A percentile compares a stretch with the other conserved stretches of the same genome.
phyloP scores from a whole-genome alignment of 257 asterid genomes.

The Cruciata laevipes region DNA sequence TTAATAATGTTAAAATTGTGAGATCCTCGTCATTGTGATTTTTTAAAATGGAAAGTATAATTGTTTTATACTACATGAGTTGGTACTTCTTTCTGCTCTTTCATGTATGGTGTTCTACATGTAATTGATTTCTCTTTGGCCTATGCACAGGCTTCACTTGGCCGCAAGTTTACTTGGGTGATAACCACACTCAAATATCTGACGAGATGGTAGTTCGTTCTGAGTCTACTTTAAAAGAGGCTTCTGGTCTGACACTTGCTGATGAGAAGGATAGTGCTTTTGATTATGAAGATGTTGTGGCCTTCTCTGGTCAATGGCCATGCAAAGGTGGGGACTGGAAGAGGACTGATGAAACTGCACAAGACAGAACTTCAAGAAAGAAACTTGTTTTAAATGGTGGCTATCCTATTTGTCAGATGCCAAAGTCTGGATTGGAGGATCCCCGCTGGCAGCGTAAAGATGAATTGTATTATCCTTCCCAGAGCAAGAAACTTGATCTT shows the following conservation, averaged over 20 bases:
- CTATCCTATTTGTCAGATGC: slow-evolving; percentile 85
- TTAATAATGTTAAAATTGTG: neutral
- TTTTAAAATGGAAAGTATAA: neutral
- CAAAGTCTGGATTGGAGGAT: slow-evolving; percentile 76
- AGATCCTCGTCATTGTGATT: neutral
- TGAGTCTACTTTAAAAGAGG: slow-evolving; percentile 31
- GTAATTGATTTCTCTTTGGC: slow-evolving; percentile 12
- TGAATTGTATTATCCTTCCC: slow-evolving; percentile 66
- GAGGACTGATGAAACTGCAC: slow-evolving; percentile 72
- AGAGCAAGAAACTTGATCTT: slow-evolving; percentile 72
- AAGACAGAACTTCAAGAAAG: slow-evolving; percentile 64
- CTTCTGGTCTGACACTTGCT: slow-evolving; percentile 20
- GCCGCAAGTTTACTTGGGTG: slow-evolving; percentile 36
- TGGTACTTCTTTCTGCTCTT: neutral
- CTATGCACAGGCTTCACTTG: slow-evolving; percentile 39
- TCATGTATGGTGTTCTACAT: neutral
- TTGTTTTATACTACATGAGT: neutral
- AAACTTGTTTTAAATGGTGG: slow-evolving; percentile 83
- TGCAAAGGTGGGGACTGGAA: slow-evolving; percentile 97
- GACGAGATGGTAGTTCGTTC: slow-evolving; percentile 25
- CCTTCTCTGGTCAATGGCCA: slow-evolving; percentile 72
- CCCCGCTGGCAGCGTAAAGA: slow-evolving; percentile 82
- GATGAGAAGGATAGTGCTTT: slow-evolving; percentile 53
- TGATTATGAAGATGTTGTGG: slow-evolving; percentile 35
- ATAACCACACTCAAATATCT: slow-evolving; percentile 29